Conservation (phyloP, 2,329 filamentous ascomycete species). For the Cytospora piceae region DNA sequence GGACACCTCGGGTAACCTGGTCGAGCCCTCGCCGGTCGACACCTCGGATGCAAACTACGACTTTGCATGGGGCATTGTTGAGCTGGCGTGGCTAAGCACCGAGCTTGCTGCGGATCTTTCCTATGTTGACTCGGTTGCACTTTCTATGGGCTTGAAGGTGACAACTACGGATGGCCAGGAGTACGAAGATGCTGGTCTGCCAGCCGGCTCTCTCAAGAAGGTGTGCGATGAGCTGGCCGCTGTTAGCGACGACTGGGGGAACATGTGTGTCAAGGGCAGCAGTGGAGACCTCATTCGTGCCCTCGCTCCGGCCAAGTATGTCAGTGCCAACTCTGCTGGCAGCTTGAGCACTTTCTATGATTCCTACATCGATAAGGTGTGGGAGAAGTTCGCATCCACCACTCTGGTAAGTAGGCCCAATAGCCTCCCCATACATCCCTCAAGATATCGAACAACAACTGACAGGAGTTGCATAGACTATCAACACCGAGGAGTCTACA, state of each 20-base stretch:
- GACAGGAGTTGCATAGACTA: slow-evolving; percentile 30
- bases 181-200: slow-evolving; percentile 12
- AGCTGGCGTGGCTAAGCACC: slow-evolving; percentile 48
- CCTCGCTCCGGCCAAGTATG: slow-evolving; percentile 49
- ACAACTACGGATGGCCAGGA: slow-evolving; percentile 30
- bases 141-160: slow-evolving; percentile 55
- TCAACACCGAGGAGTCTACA: slow-evolving; percentile 46
- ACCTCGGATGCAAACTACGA: slow-evolving; percentile 56
- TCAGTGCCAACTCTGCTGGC: slow-evolving; percentile 32
- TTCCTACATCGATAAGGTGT: slow-evolving; percentile 51
- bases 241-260: slow-evolving; percentile 49
- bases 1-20: slow-evolving; percentile 66
- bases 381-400: slow-evolving; percentile 44
- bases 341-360: slow-evolving; percentile 44
- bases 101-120: slow-evolving; percentile 53
- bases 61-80: slow-evolving; percentile 55
- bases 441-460: background rate
- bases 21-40: slow-evolving; percentile 71
- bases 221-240: slow-evolving; percentile 35
- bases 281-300: slow-evolving; percentile 47
- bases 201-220: slow-evolving; percentile 17
- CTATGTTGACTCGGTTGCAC: slow-evolving; percentile 56
- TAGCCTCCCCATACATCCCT: slow-evolving; percentile 30
- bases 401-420: slow-evolving; percentile 1
- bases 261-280: slow-evolving; percentile 47